Evolutionary conservation across 73 alveolate genomes (phyloP).

Genomic region (Symbiodinium natans): DNA sequence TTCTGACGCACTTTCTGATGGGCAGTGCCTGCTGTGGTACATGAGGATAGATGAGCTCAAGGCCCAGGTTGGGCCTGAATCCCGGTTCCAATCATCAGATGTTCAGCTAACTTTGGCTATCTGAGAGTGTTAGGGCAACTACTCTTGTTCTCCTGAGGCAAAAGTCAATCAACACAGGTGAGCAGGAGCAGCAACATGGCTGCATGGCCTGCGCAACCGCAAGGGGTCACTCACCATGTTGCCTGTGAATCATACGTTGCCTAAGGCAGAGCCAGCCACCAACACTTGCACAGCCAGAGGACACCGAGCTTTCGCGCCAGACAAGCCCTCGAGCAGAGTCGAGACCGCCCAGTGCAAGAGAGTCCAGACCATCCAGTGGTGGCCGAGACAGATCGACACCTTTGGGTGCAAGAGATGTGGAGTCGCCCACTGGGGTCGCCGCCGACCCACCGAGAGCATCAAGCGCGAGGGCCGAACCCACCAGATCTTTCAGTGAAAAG

Average conservation of each 20-base stretch:
- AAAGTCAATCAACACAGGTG: neutral
- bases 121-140: too few relatives aligned
- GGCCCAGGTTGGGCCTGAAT: neutral
- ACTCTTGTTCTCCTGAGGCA: neutral
- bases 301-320: neutral
- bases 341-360: neutral
- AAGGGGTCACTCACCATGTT: too few relatives aligned
- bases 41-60: neutral
- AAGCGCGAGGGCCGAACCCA: neutral
- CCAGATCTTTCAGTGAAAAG: neutral
- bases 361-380: neutral
- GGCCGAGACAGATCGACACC: neutral
- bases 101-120: too few relatives aligned
- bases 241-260: neutral
- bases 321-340: neutral
- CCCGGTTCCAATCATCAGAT: neutral
- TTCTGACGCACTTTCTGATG: too few relatives aligned
- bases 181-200: neutral
- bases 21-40: too few relatives aligned
- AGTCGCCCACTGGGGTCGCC: neutral
- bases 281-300: neutral
- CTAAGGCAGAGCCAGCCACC: neutral
- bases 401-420: too few relatives aligned
- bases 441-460: neutral
- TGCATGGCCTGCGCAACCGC: neutral